Evolutionary conservation across 1,284 basidiomycete genomes (phyloP).

Genomic region (Leccinum angustisporum): DNA sequence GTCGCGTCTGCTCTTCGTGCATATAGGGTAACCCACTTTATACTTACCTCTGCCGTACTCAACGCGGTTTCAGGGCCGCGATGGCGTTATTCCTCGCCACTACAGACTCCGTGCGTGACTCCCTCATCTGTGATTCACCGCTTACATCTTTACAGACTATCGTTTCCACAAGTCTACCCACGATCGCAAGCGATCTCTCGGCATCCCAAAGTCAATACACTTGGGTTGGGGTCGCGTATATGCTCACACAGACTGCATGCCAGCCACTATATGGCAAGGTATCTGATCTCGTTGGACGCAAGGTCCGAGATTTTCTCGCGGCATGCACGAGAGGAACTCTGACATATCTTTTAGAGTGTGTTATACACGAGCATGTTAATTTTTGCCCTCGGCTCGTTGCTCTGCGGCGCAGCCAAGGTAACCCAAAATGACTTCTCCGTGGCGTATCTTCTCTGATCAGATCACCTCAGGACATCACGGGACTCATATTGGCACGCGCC

Average conservation of each 20-base stretch:
- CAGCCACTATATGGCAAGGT: constrained; percentile 78
- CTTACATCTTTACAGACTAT: constrained; percentile 55
- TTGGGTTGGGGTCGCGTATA: constrained; percentile 81
- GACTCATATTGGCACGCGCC: constrained; percentile 55
- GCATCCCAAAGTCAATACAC: constrained; percentile 71
- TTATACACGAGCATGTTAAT: constrained; percentile 67
- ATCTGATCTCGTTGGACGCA: constrained; percentile 75
- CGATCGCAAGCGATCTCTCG: constrained; percentile 63
- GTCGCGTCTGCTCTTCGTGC: constrained; percentile 49
- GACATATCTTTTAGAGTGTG: constrained; percentile 46
- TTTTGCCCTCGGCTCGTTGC: constrained; percentile 68
- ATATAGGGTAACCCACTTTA: constrained; percentile 49
- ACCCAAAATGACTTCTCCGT: constrained; percentile 16
- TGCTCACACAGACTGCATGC: constrained; percentile 79
- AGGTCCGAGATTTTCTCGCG: constrained; percentile 42
- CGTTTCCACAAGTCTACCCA: constrained; percentile 77
- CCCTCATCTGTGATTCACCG: constrained; percentile 13
- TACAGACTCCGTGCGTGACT: constrained; percentile 67
- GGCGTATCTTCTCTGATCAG: constrained; percentile 17
- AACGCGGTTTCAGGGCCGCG: constrained; percentile 52
- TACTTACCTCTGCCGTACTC: constrained; percentile 6
- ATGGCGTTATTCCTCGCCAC: constrained; percentile 77
- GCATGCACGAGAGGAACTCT: background rate
- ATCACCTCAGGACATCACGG: constrained; percentile 53
- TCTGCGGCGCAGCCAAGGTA: constrained; percentile 71